Percentiles rank a stretch among this genome's conserved stretches.
Conservation (phyloP, 371 early-diverging fungal species). For the Apophysomyces ossiformis region DNA sequence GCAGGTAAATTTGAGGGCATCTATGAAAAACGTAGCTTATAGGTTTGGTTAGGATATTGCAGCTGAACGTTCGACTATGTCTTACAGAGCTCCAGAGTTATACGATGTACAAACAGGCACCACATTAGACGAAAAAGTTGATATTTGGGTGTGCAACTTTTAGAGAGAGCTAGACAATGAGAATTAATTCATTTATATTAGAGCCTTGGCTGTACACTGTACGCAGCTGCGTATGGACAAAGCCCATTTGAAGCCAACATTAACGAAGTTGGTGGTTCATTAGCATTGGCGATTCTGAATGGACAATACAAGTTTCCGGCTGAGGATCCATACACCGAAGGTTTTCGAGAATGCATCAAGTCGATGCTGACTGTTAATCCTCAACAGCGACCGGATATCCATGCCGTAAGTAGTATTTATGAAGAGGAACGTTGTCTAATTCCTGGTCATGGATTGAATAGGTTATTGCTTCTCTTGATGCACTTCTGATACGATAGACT, state of each 20-base stretch:
- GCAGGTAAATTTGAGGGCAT: conserved; percentile 36
- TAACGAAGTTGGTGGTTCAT: conserved; percentile 72
- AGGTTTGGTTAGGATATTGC: conserved; percentile 51
- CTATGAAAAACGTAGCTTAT: neutral
- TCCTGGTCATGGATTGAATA: neutral
- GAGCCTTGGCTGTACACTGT: conserved; percentile 72
- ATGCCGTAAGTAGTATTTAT: conserved; percentile 29
- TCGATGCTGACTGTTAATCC: conserved; percentile 69
- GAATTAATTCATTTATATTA: neutral
- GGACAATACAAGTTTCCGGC: conserved; percentile 62
- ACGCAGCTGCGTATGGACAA: conserved; percentile 71
- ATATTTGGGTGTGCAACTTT: conserved; percentile 64
- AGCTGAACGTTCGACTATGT: conserved; percentile 70
- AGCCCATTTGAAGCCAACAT: conserved; percentile 74
- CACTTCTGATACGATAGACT: neutral
- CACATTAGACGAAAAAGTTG: conserved; percentile 71
- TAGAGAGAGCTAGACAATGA: neutral
- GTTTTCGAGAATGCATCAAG: conserved; percentile 61
- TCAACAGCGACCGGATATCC: conserved; percentile 66
- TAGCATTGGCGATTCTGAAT: conserved; percentile 71
- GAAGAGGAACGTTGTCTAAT: neutral
- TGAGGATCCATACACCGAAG: conserved; percentile 57
- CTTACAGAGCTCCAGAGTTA: conserved; percentile 79
- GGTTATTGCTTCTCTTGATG: conserved; percentile 15
- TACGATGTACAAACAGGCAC: conserved; percentile 74